These are phyloP conservation scores for Sclerotinia subarctica DNA, from an alignment of 2,329 filamentous ascomycete genomes.

Conservation along the genomic window DNA sequence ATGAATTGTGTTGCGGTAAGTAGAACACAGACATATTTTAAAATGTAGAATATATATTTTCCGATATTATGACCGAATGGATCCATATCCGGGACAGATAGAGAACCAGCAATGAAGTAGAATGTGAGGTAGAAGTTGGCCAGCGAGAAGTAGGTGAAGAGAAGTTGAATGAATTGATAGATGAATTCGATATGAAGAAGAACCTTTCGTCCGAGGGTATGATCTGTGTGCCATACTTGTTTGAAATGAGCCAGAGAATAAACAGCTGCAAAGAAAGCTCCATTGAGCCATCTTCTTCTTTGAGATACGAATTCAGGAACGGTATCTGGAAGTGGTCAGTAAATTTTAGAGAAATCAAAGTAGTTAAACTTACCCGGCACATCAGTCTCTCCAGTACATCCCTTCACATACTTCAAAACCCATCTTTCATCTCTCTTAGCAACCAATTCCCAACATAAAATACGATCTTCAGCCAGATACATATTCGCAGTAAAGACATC, in stretches of 20 bases:
- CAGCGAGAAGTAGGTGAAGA: constrained; percentile 97
- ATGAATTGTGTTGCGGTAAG: constrained; percentile 96
- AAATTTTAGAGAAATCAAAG: background rate
- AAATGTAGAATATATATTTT: constrained; percentile 77
- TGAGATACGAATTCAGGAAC: constrained; percentile 98
- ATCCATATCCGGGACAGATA: constrained; percentile 75
- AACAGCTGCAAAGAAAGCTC: constrained; percentile 96
- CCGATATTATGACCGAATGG: constrained; percentile 89
- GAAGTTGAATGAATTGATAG: constrained; percentile 87
- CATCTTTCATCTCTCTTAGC: constrained; percentile 92
- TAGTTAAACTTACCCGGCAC: constrained; percentile 70
- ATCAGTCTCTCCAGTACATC: constrained; percentile 94
- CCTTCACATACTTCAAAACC: constrained; percentile 98
- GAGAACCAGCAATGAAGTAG: constrained; percentile 92
- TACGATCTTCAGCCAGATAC: constrained; percentile 88
- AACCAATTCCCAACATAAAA: constrained; percentile 90
- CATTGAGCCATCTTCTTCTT: constrained; percentile 93
- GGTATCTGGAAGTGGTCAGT: constrained; percentile 56
- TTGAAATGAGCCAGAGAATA: constrained; percentile 94
- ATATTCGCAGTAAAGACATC: constrained; percentile 98
- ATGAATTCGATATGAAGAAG: constrained; percentile 92
- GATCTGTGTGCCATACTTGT: constrained; percentile 91
- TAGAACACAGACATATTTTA: constrained; percentile 81
- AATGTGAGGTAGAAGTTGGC: constrained; percentile 99
- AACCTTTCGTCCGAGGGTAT: constrained; percentile 83